Evolutionary conservation across 1,139 yeast genomes (phyloP).

Genomic region (Taiozyma sp.): DNA sequence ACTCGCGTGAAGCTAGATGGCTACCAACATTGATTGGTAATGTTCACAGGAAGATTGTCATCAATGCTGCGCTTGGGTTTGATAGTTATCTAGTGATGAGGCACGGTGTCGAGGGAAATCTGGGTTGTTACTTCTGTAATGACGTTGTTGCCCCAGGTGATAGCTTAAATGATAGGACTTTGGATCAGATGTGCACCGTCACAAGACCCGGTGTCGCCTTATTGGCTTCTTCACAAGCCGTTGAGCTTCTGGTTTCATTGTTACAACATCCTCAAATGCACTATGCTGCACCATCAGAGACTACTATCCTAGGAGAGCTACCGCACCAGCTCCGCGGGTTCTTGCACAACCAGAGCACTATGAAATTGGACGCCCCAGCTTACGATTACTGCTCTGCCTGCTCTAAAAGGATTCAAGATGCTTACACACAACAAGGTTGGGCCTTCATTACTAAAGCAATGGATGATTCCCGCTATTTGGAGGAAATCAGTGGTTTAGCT

Average conservation of each 20-base stretch:
- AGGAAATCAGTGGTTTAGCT: constrained; percentile 71
- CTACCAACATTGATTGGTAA: constrained; percentile 81
- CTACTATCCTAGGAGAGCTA: constrained; percentile 55
- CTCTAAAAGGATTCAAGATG: constrained; percentile 50
- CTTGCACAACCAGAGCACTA: constrained; percentile 56
- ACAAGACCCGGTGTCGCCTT: constrained; percentile 95
- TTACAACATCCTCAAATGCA: constrained; percentile 60
- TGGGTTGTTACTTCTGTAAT: constrained; percentile 95
- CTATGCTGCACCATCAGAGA: constrained; percentile 37
- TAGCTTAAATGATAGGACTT: constrained; percentile 74
- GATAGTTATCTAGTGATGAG: constrained; percentile 92
- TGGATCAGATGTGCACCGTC: constrained; percentile 98
- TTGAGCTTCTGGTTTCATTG: constrained; percentile 72
- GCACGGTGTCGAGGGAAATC: constrained; percentile 52
- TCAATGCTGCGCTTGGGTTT: constrained; percentile 93
- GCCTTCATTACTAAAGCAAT: constrained; percentile 70
- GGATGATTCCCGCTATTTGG: constrained; percentile 60
- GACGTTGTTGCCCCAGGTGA: constrained; percentile 94
- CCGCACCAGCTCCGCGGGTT: constrained; percentile 94
- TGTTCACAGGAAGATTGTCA: constrained; percentile 62
- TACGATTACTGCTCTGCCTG: constrained; percentile 86
- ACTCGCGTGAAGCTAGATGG: constrained; percentile 95
- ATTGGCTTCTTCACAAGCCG: constrained; percentile 83
- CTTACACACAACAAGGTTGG: constrained; percentile 63
- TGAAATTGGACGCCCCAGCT: constrained; percentile 65